Percentiles rank a stretch among this genome's conserved stretches.
These are phyloP conservation scores for Monascus ruber DNA, from an alignment of 2,329 filamentous ascomycete species.

Conservation along the genomic window DNA sequence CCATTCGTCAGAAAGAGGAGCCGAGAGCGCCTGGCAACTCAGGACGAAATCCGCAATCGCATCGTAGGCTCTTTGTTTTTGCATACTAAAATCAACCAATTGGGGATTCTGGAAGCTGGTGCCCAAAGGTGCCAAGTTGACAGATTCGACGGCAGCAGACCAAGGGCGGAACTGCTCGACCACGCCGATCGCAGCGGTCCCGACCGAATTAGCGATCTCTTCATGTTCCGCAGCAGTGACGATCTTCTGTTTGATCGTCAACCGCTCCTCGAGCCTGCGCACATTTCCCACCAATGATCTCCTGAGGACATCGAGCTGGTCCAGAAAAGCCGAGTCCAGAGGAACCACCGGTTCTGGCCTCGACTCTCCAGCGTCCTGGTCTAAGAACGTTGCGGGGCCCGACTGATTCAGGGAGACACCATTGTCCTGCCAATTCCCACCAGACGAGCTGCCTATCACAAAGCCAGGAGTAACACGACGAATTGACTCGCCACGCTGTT, in stretches of 20 bases:
- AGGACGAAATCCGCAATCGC: slow-evolving; percentile 81
- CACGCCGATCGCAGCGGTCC: slow-evolving; percentile 64
- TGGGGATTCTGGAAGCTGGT: slow-evolving; percentile 74
- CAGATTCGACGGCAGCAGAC: slow-evolving; percentile 80
- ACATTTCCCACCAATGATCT: slow-evolving; percentile 76
- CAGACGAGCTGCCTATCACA: slow-evolving; percentile 69
- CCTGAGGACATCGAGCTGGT: slow-evolving; percentile 76
- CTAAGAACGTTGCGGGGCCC: slow-evolving; percentile 59
- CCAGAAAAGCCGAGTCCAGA: slow-evolving; percentile 66
- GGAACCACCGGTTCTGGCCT: slow-evolving; percentile 58
- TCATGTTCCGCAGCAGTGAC: slow-evolving; percentile 69
- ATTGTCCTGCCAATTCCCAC: slow-evolving; percentile 76
- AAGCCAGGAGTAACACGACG: slow-evolving; percentile 90
- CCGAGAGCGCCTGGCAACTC: slow-evolving; percentile 81
- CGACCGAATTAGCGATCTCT: slow-evolving; percentile 70
- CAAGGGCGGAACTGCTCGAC: slow-evolving; percentile 83
- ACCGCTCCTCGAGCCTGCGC: slow-evolving; percentile 73
- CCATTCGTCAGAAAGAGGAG: slow-evolving; percentile 90
- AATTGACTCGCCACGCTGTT: slow-evolving; percentile 87
- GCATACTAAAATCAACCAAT: slow-evolving; percentile 71
- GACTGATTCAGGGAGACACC: slow-evolving; percentile 53
- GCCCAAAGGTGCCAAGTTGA: slow-evolving; percentile 71
- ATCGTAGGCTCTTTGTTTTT: slow-evolving; percentile 92
- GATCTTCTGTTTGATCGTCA: slow-evolving; percentile 67
- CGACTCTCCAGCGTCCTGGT: slow-evolving; percentile 72